These are phyloP conservation scores for Hyphopichia khmerensis DNA, from an alignment of 1,139 yeast genomes.

Conservation along the genomic window DNA sequence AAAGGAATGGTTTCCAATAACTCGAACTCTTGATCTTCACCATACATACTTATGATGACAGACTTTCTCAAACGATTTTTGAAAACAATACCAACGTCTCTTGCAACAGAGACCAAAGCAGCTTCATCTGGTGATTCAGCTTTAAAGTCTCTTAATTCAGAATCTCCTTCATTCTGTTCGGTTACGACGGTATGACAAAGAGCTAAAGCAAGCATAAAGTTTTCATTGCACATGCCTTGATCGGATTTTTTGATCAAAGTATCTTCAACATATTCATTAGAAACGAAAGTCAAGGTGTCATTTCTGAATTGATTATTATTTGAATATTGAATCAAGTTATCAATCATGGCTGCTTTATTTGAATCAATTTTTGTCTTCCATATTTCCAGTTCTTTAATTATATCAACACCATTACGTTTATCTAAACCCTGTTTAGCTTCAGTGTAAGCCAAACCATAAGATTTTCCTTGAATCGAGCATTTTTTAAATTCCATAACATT, in stretches of 20 bases:
- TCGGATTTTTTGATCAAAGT: conserved; percentile 37
- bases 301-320: conserved; percentile 60
- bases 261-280: conserved; percentile 54
- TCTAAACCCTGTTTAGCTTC: conserved; percentile 94
- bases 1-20: conserved; percentile 78
- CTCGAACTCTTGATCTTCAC: conserved; percentile 67
- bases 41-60: conserved; percentile 70
- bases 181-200: conserved; percentile 91
- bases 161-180: conserved; percentile 59
- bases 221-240: conserved; percentile 66
- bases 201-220: conserved; percentile 85
- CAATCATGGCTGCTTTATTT: conserved; percentile 69
- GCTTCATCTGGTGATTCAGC: conserved; percentile 99
- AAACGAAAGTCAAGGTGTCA: conserved; percentile 75
- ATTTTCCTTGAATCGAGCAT: conserved; percentile 82
- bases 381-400: conserved; percentile 60
- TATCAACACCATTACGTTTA: conserved; percentile 82
- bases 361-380: conserved; percentile 62
- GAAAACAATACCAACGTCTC: conserved; percentile 88
- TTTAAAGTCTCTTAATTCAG: conserved; percentile 57
- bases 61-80: conserved; percentile 72
- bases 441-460: conserved; percentile 92
- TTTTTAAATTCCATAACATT: conserved; percentile 97
- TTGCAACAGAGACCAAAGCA: conserved; percentile 89
- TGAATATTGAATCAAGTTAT: conserved; percentile 44